These are phyloP conservation scores for Rheum nobile DNA, from an alignment of 148 eudicot species.

Conservation along the genomic window DNA sequence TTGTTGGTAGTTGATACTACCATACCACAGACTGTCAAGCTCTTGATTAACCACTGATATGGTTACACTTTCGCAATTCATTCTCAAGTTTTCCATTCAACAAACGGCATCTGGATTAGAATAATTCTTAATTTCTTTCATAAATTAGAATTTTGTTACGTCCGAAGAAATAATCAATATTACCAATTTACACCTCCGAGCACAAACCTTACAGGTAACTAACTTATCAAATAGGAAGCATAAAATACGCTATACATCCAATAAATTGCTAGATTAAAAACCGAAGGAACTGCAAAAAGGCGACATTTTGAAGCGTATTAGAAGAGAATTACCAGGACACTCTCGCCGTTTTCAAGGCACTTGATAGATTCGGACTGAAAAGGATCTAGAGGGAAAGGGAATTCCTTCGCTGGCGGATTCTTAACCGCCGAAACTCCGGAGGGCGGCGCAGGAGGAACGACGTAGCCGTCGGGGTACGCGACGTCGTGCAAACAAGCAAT, in stretches of 20 bases:
- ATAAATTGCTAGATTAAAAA: background rate
- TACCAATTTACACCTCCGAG: background rate
- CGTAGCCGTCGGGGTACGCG: conserved; percentile 71
- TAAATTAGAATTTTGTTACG: background rate
- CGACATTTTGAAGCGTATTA: background rate
- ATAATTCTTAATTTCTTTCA: background rate
- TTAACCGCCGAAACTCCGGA: conserved; percentile 14
- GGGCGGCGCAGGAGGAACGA: conserved; percentile 13
- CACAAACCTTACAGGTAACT: too few species aligned
- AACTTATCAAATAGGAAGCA: background rate
- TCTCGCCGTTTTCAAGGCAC: conserved; percentile 75
- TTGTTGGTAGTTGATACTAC: background rate
- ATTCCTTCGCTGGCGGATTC: conserved; percentile 65
- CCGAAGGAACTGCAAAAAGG: background rate
- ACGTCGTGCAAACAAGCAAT: conserved; percentile 87
- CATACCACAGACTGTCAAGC: background rate
- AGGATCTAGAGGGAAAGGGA: conserved; percentile 77
- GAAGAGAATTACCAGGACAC: conserved; percentile 62
- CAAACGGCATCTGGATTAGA: background rate
- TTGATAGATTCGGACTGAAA: conserved; percentile 87
- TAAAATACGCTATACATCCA: background rate
- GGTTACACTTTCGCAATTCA: background rate
- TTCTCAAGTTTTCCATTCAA: background rate
- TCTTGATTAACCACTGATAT: background rate
- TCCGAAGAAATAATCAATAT: background rate